phyloP scores from a whole-genome alignment of 2,329 filamentous ascomycete species.

The Pyricularia pennisetigena region DNA sequence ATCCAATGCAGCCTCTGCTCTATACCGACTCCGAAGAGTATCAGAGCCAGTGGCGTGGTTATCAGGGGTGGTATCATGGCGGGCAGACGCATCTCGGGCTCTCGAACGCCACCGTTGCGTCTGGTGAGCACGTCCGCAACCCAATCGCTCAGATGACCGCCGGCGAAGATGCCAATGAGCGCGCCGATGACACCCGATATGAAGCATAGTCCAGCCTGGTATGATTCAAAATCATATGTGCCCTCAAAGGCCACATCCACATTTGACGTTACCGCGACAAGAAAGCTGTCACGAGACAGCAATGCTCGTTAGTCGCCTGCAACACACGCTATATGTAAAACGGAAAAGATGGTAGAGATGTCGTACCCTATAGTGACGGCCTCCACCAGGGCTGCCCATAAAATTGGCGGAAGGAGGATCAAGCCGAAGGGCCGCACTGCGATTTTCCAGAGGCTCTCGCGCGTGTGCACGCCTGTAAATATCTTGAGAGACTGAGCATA shows the following conservation, averaged over 20 bases:
- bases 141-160: conserved; percentile 12
- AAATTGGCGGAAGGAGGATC: conserved; percentile 38
- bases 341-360: not conserved
- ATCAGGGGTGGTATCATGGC: conserved; percentile 31
- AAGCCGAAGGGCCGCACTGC: conserved; percentile 38
- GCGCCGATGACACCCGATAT: conserved; percentile 12
- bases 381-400: conserved; percentile 45
- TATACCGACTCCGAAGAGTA: conserved; percentile 38
- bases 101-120: conserved; percentile 27
- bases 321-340: not conserved
- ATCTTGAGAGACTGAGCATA: conserved; percentile 27
- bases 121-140: conserved; percentile 22
- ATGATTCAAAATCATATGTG: conserved; percentile 15
- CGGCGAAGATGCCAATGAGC: conserved; percentile 12
- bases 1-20: conserved; percentile 41
- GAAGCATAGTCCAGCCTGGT: conserved; percentile 13
- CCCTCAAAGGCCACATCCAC: conserved; percentile 32
- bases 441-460: conserved; percentile 36
- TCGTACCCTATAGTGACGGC: conserved; percentile 34
- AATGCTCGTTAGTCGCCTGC: not conserved
- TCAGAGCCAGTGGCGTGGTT: conserved; percentile 33
- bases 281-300: conserved; percentile 26
- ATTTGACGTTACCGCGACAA: conserved; percentile 45
- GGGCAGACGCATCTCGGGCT: conserved; percentile 21
- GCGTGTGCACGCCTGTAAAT: conserved; percentile 30